Evolutionary conservation across 1,139 yeast genomes (phyloP).

Genomic region (Debaryomyces subglobosus): DNA sequence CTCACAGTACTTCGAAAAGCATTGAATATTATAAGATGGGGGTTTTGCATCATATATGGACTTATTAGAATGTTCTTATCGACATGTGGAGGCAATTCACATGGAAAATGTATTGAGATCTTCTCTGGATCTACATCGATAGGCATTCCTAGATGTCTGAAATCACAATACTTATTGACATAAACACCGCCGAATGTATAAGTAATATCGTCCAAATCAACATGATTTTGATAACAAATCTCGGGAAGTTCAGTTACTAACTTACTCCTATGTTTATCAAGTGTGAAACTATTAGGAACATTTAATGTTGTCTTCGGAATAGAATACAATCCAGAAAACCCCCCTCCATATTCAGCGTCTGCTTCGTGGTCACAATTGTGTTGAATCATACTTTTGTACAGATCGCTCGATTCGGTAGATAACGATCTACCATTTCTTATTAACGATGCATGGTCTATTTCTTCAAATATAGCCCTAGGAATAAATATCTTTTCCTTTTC

Average conservation of each 20-base stretch:
- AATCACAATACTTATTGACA: constrained; percentile 21
- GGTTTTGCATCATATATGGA: constrained; percentile 38
- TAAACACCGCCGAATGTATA: constrained; percentile 45
- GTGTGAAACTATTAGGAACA: constrained; percentile 20
- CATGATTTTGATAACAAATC: constrained; percentile 39
- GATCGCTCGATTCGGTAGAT: background rate
- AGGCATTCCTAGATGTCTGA: constrained; percentile 41
- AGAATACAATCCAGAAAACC: constrained; percentile 35
- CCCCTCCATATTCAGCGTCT: constrained; percentile 21
- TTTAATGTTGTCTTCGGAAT: constrained; percentile 34
- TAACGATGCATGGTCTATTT: constrained; percentile 21
- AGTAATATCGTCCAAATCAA: constrained; percentile 34
- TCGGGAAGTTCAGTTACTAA: constrained; percentile 25
- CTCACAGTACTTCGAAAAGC: constrained; percentile 39
- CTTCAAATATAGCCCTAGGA: constrained; percentile 31
- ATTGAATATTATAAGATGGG: constrained; percentile 31
- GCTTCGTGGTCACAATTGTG: constrained; percentile 11
- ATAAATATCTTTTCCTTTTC: constrained; percentile 26
- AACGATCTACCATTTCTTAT: constrained; percentile 7
- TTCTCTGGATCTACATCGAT: constrained; percentile 29
- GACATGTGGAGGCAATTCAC: constrained; percentile 45
- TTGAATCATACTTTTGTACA: background rate
- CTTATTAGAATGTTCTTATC: constrained; percentile 36
- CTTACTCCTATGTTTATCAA: constrained; percentile 13
- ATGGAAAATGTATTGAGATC: constrained; percentile 43